Percentiles rank a stretch among this genome's conserved stretches.
Evolutionary conservation across 768 basidiomycete species (phyloP).

Genomic region (Xerocomus brunneocitrinus): DNA sequence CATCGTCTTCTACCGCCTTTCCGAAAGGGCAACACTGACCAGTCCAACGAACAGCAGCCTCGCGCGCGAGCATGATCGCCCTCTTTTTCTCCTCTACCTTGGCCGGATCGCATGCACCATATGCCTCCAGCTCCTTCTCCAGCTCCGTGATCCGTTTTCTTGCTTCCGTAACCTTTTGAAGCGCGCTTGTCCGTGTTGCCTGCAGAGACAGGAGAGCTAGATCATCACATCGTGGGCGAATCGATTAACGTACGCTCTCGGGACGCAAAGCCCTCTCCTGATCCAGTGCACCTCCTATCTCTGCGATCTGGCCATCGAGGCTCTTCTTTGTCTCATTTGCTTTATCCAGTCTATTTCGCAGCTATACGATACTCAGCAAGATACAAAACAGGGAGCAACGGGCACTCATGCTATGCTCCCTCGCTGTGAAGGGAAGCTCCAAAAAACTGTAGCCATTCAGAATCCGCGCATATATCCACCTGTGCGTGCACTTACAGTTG

Average conservation of each 20-base stretch:
- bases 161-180: constrained; percentile 46
- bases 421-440: constrained; percentile 91
- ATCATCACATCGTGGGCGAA: not conserved
- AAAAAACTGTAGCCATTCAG: constrained; percentile 60
- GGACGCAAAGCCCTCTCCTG: constrained; percentile 50
- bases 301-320: constrained; percentile 45
- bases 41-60: constrained; percentile 85
- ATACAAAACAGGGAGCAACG: not conserved
- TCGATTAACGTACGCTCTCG: constrained; percentile 45
- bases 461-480: constrained; percentile 21
- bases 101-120: constrained; percentile 80
- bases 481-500: constrained; percentile 59
- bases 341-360: constrained; percentile 50
- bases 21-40: constrained; percentile 47
- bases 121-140: constrained; percentile 66
- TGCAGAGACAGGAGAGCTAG: constrained; percentile 25
- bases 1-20: not conserved
- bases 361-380: constrained; percentile 32
- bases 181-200: constrained; percentile 51
- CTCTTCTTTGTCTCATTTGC: constrained; percentile 44
- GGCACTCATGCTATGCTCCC: constrained; percentile 60
- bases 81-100: constrained; percentile 74
- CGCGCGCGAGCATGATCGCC: constrained; percentile 71
- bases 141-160: constrained; percentile 48
- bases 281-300: constrained; percentile 45